Evolutionary conservation across 2,329 filamentous ascomycete genomes (phyloP).

Genomic region (Grosmannia huntii): DNA sequence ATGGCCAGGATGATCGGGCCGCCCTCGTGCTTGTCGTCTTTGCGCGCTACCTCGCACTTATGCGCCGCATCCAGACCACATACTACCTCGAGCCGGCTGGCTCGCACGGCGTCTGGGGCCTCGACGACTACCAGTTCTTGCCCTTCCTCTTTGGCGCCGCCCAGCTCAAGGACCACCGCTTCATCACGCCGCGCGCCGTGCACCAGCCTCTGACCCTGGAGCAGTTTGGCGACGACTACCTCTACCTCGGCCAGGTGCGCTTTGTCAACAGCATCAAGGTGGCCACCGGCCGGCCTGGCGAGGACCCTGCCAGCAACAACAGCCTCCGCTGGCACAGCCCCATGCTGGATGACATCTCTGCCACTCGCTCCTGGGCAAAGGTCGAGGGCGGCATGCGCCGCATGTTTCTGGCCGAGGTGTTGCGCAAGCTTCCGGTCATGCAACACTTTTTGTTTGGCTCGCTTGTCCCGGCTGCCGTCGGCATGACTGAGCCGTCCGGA

Average conservation of each 20-base stretch:
- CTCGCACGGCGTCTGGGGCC: conserved; percentile 93
- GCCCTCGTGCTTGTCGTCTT: conserved; percentile 68
- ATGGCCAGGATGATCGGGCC: conserved; percentile 45
- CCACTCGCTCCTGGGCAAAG: conserved; percentile 80
- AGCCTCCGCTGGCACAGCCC: conserved; percentile 92
- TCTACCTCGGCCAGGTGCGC: conserved; percentile 84
- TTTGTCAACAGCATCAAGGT: conserved; percentile 90
- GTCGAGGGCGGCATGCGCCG: conserved; percentile 90
- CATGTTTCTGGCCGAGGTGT: conserved; percentile 90
- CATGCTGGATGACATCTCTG: conserved; percentile 95
- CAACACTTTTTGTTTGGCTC: conserved; percentile 95
- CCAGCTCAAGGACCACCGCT: conserved; percentile 75
- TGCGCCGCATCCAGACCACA: conserved; percentile 77
- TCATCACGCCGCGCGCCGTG: conserved; percentile 65
- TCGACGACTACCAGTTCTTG: conserved; percentile 95
- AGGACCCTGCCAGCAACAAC: conserved; percentile 41
- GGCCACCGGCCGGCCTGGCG: conserved; percentile 2
- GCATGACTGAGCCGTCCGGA: conserved; percentile 58
- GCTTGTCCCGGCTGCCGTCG: conserved; percentile 64
- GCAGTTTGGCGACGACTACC: conserved; percentile 68
- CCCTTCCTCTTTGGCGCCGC: conserved; percentile 91
- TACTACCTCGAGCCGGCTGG: conserved; percentile 97
- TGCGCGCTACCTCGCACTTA: conserved; percentile 66
- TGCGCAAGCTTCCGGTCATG: conserved; percentile 93
- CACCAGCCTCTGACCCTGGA: conserved; percentile 82